Conservation (phyloP, 805 yeast genomes). For the Kluyveromyces dobzhanskii region DNA sequence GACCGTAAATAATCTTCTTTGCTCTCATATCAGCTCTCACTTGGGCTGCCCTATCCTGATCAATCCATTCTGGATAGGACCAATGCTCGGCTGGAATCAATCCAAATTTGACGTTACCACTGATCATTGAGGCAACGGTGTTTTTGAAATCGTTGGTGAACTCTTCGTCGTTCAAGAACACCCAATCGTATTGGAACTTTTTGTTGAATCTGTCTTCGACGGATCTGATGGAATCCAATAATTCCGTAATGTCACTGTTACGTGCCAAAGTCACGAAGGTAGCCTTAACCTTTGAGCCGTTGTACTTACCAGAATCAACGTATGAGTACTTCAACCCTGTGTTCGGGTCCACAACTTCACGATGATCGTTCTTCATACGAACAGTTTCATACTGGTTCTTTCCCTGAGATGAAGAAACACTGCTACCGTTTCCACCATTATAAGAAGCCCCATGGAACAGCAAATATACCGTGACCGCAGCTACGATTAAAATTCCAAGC, state of each 20-base stretch:
- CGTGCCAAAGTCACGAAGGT: conserved; percentile 54
- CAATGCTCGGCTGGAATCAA: conserved; percentile 70
- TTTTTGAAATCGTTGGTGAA: conserved; percentile 65
- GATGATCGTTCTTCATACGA: not conserved
- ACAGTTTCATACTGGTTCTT: not conserved
- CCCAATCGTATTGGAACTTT: conserved; percentile 82
- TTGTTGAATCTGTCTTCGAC: conserved; percentile 77
- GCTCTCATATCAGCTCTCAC: conserved; percentile 49
- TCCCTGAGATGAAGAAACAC: not conserved
- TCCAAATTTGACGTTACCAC: conserved; percentile 68
- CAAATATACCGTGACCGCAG: conserved; percentile 12
- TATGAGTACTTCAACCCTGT: conserved; percentile 11
- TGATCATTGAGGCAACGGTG: conserved; percentile 42
- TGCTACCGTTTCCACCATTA: conserved; percentile 1
- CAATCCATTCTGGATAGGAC: conserved; percentile 80
- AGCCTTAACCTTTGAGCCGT: conserved; percentile 20
- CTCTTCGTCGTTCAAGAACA: conserved; percentile 74
- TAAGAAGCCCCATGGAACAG: conserved; percentile 11
- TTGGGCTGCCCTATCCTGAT: conserved; percentile 57
- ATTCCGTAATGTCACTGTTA: conserved; percentile 51
- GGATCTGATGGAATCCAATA: conserved; percentile 53
- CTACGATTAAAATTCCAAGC: conserved; percentile 4
- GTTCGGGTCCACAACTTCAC: conserved; percentile 4
- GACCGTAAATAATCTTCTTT: conserved; percentile 63
- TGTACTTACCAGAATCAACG: conserved; percentile 12